Conservation (phyloP, 192 early-diverging fungal species). For the Coemansia sp. region DNA sequence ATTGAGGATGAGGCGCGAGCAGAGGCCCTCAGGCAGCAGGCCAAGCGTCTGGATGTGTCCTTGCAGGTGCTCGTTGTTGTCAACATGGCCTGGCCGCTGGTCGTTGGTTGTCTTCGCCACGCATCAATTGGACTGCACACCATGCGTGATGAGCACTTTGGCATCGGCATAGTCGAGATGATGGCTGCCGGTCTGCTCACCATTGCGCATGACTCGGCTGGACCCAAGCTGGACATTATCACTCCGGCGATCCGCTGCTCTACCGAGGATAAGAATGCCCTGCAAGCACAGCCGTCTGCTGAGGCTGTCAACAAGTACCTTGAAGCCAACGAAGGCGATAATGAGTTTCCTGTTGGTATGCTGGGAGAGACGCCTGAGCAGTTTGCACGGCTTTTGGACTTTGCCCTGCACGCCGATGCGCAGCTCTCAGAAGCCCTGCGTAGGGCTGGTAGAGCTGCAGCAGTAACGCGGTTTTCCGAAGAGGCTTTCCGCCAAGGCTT, state of each 20-base stretch:
- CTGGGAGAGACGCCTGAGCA: conserved; percentile 58
- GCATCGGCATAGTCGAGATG: conserved; percentile 96
- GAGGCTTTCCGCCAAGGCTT: conserved; percentile 49
- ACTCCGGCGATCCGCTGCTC: conserved; percentile 25
- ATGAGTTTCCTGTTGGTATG: conserved; percentile 53
- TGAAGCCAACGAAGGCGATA: background rate
- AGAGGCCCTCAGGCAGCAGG: conserved; percentile 52
- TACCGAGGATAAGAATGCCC: background rate
- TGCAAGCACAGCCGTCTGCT: conserved; percentile 7
- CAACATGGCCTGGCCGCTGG: conserved; percentile 73
- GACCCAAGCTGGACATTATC: conserved; percentile 44
- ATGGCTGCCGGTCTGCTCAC: conserved; percentile 65
- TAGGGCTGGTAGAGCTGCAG: conserved; percentile 59
- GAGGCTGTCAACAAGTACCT: conserved; percentile 15
- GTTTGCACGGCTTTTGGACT: conserved; percentile 56
- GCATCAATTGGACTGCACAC: conserved; percentile 86
- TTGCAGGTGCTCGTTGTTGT: conserved; percentile 73
- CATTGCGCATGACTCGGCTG: conserved; percentile 47
- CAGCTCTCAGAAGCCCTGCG: conserved; percentile 53
- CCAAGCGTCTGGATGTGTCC: conserved; percentile 53
- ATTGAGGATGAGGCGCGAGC: conserved; percentile 70
- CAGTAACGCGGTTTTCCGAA: conserved; percentile 70
- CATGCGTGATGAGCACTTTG: conserved; percentile 99
- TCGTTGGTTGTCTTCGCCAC: conserved; percentile 59
- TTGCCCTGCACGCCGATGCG: conserved; percentile 49